phyloP scores from a whole-genome alignment of 2,329 filamentous ascomycete species.

The Talaromyces sp. region DNA sequence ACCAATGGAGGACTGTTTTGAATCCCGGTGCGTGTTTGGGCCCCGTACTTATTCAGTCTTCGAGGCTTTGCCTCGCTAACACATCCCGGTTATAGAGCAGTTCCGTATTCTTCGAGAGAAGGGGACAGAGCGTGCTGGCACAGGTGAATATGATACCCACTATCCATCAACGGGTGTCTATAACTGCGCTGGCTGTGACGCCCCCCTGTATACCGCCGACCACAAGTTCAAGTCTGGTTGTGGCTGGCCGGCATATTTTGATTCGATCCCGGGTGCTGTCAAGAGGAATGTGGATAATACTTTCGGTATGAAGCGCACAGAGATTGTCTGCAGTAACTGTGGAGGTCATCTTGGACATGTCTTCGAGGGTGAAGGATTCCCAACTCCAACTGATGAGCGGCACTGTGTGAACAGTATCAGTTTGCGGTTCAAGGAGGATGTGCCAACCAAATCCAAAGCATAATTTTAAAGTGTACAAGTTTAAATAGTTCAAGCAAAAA shows the following conservation, averaged over 20 bases:
- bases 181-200: conserved; percentile 80
- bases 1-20: conserved; percentile 88
- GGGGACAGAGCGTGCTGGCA: conserved; percentile 80
- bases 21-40: conserved; percentile 60
- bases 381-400: conserved; percentile 88
- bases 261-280: conserved; percentile 89
- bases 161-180: conserved; percentile 76
- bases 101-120: conserved; percentile 91
- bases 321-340: conserved; percentile 94
- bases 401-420: conserved; percentile 97
- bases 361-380: conserved; percentile 84
- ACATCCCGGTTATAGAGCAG: conserved; percentile 67
- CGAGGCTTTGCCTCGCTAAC: not conserved
- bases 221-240: conserved; percentile 98
- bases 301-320: conserved; percentile 81
- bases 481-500: not conserved
- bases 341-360: conserved; percentile 91
- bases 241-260: conserved; percentile 98
- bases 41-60: conserved; percentile 40
- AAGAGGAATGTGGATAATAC: conserved; percentile 75
- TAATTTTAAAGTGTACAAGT: conserved; percentile 11
- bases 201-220: conserved; percentile 86
- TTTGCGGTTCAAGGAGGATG: conserved; percentile 76
- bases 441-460: conserved; percentile 31
- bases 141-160: conserved; percentile 87